These are phyloP conservation scores for Pseudogymnoascus destructans DNA, from an alignment of 2,329 filamentous ascomycete species.

Conservation along the genomic window DNA sequence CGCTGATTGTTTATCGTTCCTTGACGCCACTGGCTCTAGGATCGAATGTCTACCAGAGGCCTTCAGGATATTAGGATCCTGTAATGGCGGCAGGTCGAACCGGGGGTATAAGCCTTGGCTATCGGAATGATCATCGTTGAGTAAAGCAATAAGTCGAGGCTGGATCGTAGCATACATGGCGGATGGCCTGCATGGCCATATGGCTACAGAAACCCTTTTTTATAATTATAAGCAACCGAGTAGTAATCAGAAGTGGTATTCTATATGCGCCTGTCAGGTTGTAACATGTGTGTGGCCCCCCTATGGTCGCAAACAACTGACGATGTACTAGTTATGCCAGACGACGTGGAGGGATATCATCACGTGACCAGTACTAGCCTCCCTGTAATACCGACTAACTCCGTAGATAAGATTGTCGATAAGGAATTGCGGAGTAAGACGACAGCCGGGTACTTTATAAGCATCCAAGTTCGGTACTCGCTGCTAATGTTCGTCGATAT, in stretches of 20 bases:
- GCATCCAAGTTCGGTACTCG: neutral
- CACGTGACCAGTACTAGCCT: neutral
- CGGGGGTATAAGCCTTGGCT: constrained; percentile 29
- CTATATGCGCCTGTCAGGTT: neutral
- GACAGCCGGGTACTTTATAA: constrained; percentile 8
- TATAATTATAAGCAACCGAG: neutral
- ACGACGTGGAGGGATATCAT: neutral
- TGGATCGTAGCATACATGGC: constrained; percentile 40
- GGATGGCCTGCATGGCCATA: constrained; percentile 4
- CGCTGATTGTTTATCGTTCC: neutral
- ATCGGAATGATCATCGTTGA: constrained; percentile 36
- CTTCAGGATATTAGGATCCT: constrained; percentile 34
- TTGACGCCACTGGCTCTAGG: constrained; percentile 36
- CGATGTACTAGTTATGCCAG: neutral
- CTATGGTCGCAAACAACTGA: neutral
- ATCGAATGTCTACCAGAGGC: constrained; percentile 33
- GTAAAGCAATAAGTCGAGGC: constrained; percentile 51
- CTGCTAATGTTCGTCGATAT: neutral
- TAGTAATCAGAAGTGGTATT: neutral
- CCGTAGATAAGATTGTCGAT: neutral
- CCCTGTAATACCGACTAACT: neutral
- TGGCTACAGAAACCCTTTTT: constrained; percentile 1
- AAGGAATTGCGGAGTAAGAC: constrained; percentile 5
- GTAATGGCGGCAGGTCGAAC: constrained; percentile 42
- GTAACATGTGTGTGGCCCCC: neutral